A percentile compares a stretch with the other conserved stretches of the same genome.
Evolutionary conservation across 2,329 filamentous ascomycete species (phyloP).

Genomic region (Fusarium marasasianum): DNA sequence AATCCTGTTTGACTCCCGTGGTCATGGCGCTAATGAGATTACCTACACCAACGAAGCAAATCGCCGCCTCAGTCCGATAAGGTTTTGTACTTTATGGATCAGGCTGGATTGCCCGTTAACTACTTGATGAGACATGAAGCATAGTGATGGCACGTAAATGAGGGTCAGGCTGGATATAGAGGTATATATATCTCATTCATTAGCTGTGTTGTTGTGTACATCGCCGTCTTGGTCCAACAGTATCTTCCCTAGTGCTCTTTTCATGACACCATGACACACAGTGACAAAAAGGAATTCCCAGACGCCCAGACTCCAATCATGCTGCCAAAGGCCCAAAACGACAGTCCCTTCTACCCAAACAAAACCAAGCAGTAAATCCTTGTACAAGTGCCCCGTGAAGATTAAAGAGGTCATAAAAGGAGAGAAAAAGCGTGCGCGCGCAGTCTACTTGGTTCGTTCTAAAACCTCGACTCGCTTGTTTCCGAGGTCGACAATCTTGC

Average conservation of each 20-base stretch:
- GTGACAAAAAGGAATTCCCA: slow-evolving; percentile 19
- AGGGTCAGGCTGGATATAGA: background rate
- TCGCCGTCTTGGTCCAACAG: background rate
- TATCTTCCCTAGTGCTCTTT: background rate
- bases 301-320: slow-evolving; percentile 33
- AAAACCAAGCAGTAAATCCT: slow-evolving; percentile 2
- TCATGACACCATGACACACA: background rate
- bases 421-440: background rate
- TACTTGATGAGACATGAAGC: background rate
- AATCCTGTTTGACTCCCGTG: background rate
- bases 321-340: slow-evolving; percentile 8
- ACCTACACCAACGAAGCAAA: background rate
- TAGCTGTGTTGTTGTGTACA: slow-evolving; percentile 21
- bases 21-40: background rate
- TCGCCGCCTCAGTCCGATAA: background rate
- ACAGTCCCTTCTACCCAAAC: slow-evolving; percentile 18
- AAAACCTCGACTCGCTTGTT: slow-evolving; percentile 69
- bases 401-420: slow-evolving; percentile 23
- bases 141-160: background rate
- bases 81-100: background rate
- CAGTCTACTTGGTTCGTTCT: slow-evolving; percentile 50
- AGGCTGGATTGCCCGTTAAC: background rate
- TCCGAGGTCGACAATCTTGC: slow-evolving; percentile 77
- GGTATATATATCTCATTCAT: slow-evolving; percentile 19
- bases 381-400: slow-evolving; percentile 11